Base-by-base conservation (phyloP, 2,329 filamentous ascomycete genomes). In the Ciborinia camelliae region DNA sequence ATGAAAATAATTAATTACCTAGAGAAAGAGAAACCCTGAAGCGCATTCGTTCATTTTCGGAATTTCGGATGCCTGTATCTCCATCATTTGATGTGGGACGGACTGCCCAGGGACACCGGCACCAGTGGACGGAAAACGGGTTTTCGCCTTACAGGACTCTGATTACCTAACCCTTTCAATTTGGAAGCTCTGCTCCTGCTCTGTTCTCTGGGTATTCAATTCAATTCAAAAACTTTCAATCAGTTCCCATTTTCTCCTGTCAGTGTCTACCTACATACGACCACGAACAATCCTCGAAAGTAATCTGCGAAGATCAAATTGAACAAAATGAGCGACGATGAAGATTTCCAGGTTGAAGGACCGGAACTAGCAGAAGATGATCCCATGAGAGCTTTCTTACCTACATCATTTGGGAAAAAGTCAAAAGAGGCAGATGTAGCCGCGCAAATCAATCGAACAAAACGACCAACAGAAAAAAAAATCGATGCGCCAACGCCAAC, bases 391-490 rank as follows among this genome's bases (percentile, higher is more conserved):
- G 83, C 86, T 59, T 96, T 92, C 74, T 79, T 97, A 67, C 93
- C 94, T 0, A 82, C 87, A 2, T 86, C 91, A 0, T 97, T 98
- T 75, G 94, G 94, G 61, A 96, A 94, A 76, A 89, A 90, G 75
- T 83, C 86, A 45, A 88, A 86, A 71, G 85, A 88, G 68, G 81
- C 90, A 71, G 86, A 96, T 76, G 82, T 94, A 68, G 85, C 87
- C 62, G 88, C 88, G 64, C 93, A 97, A 77, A 90, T 98, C 70
- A 87, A 94, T 72, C 85, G 87, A 71, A 90, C 88, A 71, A 90
- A 89, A 75, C 84, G 93, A 75, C 77, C 79, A 60, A 79, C 81
- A 48, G 71, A 73, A 62, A 72, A 71, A 66, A 73, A 72, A 66
- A 67, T 71, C 65, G 71, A 65, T 65, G 59, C 66, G 23, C 23